Base-by-base conservation (phyloP, 2,329 filamentous ascomycete species). In the Xylariaceae sp. region DNA sequence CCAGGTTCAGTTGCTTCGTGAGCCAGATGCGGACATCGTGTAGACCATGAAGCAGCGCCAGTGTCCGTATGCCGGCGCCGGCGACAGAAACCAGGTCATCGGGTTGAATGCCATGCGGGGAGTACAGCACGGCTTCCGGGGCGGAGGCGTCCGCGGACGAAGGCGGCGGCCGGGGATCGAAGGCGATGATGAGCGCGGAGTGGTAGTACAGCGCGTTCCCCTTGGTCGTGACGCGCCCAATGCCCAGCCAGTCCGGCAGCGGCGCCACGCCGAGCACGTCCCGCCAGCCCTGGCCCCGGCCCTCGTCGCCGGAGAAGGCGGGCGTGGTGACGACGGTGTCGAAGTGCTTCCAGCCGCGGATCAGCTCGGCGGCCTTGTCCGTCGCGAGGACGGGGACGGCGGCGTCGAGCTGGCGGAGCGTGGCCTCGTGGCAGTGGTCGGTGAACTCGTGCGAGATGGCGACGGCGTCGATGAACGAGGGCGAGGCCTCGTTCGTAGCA, bases 361-460 rank as follows among this genome's bases (percentile, higher is more conserved):
- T 76, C 16, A 81, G 63, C 11, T 64, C 64, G 0, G 74, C 76
- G 0, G 81, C 81, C 59, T 79, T 73, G 51, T 73, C 69, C 2
- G 76, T 73, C 11, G 80, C 80, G 43, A 83, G 74, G 1, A 85
- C 67, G 0, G 80, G 78, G 3, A 80, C 74, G 33, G 67, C 58
- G 1, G 52, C 49, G 4, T 75, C 64, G 3, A 85, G 60, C 50
- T 82, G 72, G 33, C 73, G 57, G 19, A 85, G 63, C 12, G 81
- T 85, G 3, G 74, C 68, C 45, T 74, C 68, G 53, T 85, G 80
- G 59, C 79, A 84, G 55, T 84, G 82, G 53, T 85, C 81, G 1
- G 81, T 84, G 50, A 85, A 85, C 56, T 85, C 81, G 54, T 85
- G 81, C 13, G 71, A 78, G 24, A 85, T 67, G 19, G 70, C 68